Evolutionary conservation across 768 basidiomycete genomes (phyloP), one percentile per base, ranked within the genome.

Genomic region (Podaxis sp.): DNA sequence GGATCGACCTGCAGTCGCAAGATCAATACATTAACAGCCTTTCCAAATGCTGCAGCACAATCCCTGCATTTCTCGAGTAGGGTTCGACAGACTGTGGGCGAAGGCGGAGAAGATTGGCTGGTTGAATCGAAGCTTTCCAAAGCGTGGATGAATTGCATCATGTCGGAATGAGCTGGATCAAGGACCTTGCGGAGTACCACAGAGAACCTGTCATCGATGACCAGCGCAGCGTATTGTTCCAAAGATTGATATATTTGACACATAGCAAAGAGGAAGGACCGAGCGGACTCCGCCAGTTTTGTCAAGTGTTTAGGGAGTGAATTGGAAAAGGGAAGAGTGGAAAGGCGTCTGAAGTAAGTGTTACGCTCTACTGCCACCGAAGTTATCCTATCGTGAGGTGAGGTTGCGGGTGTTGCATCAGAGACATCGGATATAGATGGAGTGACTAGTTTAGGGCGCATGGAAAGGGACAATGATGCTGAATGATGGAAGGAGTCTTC

Each of bases 321-420:
- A 65, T 82, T 84, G 18, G 86, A 80, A 35, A 85, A 74, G 1
- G 90, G 89, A 4, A 93, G 75, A 35, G 88, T 86, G 1, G 93
- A 94, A 23, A 96, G 78, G n/a, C 95, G 87, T 38, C 89, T 88
- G 75, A 99, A 99, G 73, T 99, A 98, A 1, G 93, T 91, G 67
- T 93, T 90, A 23, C 91, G 85, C 68, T 95, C 92, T 3, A 84
- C 81, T 44, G 93, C 86, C 73, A 90, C 85, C 3, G 86, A 79
- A 18, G 84, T 82, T 2, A 81, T 62, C 28, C 53, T 47, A 7
- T 54, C 59, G 10, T 55, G 42, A 13, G 51, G 52, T 2, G 53
- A 36, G 27, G 28, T 61, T 18, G 32, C 46, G 13, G 52, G 44
- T 6, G 35, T 76, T 1, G 79, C 72, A 46, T 75, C 77, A 2